Base-by-base conservation (phyloP, 208 protist genomes). In the Crithidia brevicula region DNA sequence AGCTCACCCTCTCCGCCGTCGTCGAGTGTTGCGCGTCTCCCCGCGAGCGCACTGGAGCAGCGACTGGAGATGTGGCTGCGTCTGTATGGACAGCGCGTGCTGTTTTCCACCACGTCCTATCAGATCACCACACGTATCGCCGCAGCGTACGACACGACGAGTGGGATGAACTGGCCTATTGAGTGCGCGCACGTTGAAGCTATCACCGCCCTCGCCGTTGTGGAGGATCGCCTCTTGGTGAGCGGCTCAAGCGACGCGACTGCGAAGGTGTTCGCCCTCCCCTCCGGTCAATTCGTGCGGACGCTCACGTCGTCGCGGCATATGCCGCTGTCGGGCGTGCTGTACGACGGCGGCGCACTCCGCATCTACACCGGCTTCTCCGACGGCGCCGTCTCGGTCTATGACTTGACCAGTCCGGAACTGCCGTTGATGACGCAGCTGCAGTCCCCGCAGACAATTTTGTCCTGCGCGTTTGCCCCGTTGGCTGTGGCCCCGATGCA, bases 241-340 rank as follows among this genome's bases (percentile, higher is more conserved):
- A 86, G 72, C 42, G 79, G 69, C 13, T 84, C 81, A 22, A 73
- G 74, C 42, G 89, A 94, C 58, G 71, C 72, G 23, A 79, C 79
- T n/a, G 83, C 82, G 16, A 84, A 84, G 69, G 77, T 94, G 38
- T 91, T 88, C 66, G 66, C 79, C 0, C 66, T 94, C 6, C 89
- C 89, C 10, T 83, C 81, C 18, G 89, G 89, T 7, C 57, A 72
- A 38, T 72, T 75, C 51, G 16, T 83, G 22, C 63, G 76, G 53
- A 77, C 59, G 13, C 51, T 94, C 15, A 22, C 20, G 8, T 69
- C 74, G 11, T 53, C 79, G 4, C 62, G 83, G 23, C 59, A 60
- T 28, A 74, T 80, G 45, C 74, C 89, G 46, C 77, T 94, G 18
- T 82, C 79, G 3, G 47, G 59, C n/a, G 57, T 91, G 13, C 57